Evolutionary conservation across 2,329 filamentous ascomycete genomes (phyloP), one percentile per base, ranked within the genome.

Genomic region (Pseudogymnoascus sp.): DNA sequence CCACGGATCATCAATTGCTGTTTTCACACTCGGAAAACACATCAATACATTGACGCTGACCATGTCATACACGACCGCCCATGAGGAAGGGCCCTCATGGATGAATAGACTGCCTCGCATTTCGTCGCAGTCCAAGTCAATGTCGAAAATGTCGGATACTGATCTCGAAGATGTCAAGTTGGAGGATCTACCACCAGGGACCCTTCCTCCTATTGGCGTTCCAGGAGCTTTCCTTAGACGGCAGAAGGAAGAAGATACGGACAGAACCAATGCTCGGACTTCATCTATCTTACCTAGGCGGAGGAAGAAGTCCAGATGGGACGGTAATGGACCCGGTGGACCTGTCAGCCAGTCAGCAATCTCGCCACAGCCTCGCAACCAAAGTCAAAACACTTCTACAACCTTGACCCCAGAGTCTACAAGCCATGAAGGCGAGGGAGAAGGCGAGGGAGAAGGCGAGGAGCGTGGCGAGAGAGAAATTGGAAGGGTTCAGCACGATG

Each of bases 41-140:
- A 99, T 99, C 83, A 97, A 97, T 77, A 97, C 94, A 0, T 78
- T 99, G 68, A 92, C 91, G 0, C 81, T 99, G 65, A 97, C 94
- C 62, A 90, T 99, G 84, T 97, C 94, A 0, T 99, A 97, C 77
- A 99, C 94, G 0, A 85, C 88, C 65, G 92, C 88, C 16, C 90
- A 89, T 60, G 93, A 96, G 62, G 91, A 96, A 37, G 91, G 92
- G 0, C 90, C 92, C 2, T 86, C 86, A 1, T 99, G 94, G 94
- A 96, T 97, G 90, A 94, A 95, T 68, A 84, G 94, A 61, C 79
- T 99, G 45, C 94, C 94, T 4, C 75, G 88, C 72, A 82, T 87
- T 67, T 80, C 84, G 59, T 83, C 85, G 0, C 80, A 81, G 64
- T 87, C 85, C 35, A 89, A 91, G 67, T 97, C 94, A 0, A 86